Conservation (phyloP, 176 grass and related monocot species). For the Cymbopogon citratus region DNA sequence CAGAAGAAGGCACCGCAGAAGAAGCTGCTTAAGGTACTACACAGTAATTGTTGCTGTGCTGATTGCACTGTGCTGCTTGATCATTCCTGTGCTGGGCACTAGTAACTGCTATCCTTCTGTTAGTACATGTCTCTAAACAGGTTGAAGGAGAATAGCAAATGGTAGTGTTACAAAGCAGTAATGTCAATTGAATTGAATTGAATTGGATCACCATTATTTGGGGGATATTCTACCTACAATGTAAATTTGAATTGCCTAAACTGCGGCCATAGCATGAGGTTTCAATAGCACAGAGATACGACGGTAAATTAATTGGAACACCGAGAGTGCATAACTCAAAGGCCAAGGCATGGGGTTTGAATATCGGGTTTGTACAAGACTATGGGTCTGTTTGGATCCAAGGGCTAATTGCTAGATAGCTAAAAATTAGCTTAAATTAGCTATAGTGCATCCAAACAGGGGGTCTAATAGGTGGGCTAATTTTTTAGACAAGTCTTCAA, state of each 20-base stretch:
- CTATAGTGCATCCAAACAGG: no score
- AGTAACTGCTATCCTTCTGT: neutral
- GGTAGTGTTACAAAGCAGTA: neutral
- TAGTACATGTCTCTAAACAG: neutral
- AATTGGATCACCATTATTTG: neutral
- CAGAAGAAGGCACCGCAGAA: constrained; percentile 8
- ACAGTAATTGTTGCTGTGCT: neutral
- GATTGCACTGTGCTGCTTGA: neutral
- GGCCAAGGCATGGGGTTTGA: neutral
- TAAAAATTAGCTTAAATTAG: no score
- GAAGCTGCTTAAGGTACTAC: constrained; percentile 39
- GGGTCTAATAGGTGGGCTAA: no score
- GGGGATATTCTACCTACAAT: neutral
- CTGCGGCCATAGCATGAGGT: neutral
- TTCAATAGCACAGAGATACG: neutral
- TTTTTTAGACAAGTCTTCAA: no score
- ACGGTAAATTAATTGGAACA: neutral
- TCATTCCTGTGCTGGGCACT: constrained; percentile 7
- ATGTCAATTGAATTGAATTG: neutral
- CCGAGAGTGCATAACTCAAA: neutral
- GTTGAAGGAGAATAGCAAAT: neutral
- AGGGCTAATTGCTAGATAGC: no score
- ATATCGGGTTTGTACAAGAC: neutral
- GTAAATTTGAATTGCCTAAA: constrained; percentile 4
- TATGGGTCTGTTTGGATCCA: no score